Evolutionary conservation across 176 grass and related monocot genomes (phyloP), one percentile per base, ranked within the genome.

Genomic region (Oryza meridionalis): DNA sequence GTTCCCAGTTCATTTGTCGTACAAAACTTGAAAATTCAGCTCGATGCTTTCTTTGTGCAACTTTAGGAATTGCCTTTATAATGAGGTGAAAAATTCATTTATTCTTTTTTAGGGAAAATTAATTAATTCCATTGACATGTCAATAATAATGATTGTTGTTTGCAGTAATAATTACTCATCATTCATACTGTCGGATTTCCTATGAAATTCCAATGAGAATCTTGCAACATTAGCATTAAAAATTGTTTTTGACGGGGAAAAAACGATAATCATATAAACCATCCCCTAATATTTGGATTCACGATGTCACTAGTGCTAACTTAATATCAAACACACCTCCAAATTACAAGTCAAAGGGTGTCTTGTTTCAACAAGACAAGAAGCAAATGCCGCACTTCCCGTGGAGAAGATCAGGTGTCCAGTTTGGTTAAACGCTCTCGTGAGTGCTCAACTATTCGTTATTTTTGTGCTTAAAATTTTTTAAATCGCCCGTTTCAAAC

Each of bases 311-410:
- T 49, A 21, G 10, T 59, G 49, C 46, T 67, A 17, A 66, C 14
- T 8, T 55, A 55, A 55, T 19, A 46, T 19, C 19, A 10, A n/a
- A 8, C 47, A 21, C 43, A n/a, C 69, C 43, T 40, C 38, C 38
- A 40, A 86, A 66, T 38, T 40, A 65, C 25, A 65, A 40, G 77
- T 79, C 83, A 86, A 43, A 16, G 19, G n/a, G 11, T 29, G 15
- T 49, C 43, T 37, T 1, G 19, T 69, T 11, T 43, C 11, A 50
- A 79, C 26, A 19, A 3, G 45, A 7, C 58, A 73, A 55, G 78
- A 42, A 55, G 84, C 84, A 86, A 51, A 74, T 43, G 31, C 77
- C 59, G 84, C 44, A 55, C 11, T 74, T 86, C 59, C 69, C 69
- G 84, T 31, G 33, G 43, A 38, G 55, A 80, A 74, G 61, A 74